These are phyloP conservation scores for Exophiala sp. DNA, from an alignment of 2,329 filamentous ascomycete genomes.

Conservation along the genomic window DNA sequence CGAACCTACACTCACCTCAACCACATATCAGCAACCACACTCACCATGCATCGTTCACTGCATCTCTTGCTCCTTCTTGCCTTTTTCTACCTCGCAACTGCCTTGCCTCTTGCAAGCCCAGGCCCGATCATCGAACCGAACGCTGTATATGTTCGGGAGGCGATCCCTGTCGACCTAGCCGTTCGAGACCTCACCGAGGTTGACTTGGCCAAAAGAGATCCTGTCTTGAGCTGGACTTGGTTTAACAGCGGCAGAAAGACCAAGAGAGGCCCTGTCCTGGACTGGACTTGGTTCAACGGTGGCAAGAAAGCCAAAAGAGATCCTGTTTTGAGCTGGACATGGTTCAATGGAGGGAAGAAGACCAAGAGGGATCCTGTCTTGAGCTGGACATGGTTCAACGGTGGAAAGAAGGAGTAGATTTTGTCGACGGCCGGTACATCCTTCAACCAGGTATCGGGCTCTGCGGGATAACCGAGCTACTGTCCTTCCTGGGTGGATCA, in stretches of 20 bases:
- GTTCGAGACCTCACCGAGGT: neutral
- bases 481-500: too few relatives aligned
- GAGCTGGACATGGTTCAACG: too few relatives aligned
- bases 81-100: neutral
- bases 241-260: neutral
- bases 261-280: neutral
- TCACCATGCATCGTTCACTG: slow-evolving; percentile 1
- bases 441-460: too few relatives aligned
- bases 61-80: neutral
- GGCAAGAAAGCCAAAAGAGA: neutral
- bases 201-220: neutral
- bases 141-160: slow-evolving; percentile 2
- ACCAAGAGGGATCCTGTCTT: neutral
- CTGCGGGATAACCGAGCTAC: too few relatives aligned
- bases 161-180: neutral
- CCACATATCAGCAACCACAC: neutral
- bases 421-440: too few relatives aligned
- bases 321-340: neutral
- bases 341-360: neutral
- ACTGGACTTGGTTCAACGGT: neutral
- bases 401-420: too few relatives aligned
- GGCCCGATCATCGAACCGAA: slow-evolving; percentile 1
- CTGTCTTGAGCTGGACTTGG: slow-evolving; percentile 1
- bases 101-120: neutral
- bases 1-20: neutral